Evolutionary conservation across 371 early-diverging fungal species (phyloP).

Genomic region (Actinomortierella ambigua): DNA sequence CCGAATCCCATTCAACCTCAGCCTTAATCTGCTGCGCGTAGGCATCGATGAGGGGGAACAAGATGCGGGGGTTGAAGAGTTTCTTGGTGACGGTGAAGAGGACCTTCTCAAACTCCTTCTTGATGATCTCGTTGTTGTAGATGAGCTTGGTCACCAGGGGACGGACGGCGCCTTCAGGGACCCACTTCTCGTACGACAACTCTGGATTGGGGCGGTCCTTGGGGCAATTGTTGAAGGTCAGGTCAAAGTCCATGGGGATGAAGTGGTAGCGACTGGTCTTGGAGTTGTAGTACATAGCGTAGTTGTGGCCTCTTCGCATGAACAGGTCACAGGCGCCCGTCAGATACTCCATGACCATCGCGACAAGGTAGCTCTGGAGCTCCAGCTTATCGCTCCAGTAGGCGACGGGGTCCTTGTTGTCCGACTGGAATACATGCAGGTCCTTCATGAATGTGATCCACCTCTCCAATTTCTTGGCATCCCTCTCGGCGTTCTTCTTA

Average conservation of each 20-base stretch:
- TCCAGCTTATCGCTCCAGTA: slow-evolving; percentile 15
- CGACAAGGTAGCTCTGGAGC: slow-evolving; percentile 6
- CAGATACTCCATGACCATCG: slow-evolving; percentile 16
- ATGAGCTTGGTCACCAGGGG: too few relatives aligned
- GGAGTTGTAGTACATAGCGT: slow-evolving; percentile 15
- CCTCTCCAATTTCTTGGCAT: slow-evolving; percentile 8
- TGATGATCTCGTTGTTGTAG: too few relatives aligned
- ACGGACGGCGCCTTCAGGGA: too few relatives aligned
- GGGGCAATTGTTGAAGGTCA: slow-evolving; percentile 16
- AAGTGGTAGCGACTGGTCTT: slow-evolving; percentile 5
- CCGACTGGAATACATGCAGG: slow-evolving; percentile 8
- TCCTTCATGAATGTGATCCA: slow-evolving; percentile 16
- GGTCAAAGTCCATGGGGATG: slow-evolving; percentile 16
- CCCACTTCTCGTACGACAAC: too few relatives aligned
- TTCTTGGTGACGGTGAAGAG: too few relatives aligned
- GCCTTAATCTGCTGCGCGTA: too few relatives aligned
- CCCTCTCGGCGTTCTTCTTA: too few relatives aligned
- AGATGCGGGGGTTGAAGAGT: too few relatives aligned
- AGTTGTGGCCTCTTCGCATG: slow-evolving; percentile 15
- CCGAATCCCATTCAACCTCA: too few relatives aligned
- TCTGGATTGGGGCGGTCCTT: too few relatives aligned
- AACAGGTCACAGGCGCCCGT: slow-evolving; percentile 5
- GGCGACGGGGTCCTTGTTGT: background rate
- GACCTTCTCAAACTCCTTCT: too few relatives aligned
- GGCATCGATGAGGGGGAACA: too few relatives aligned